These are phyloP conservation scores for Pichia ethanolica DNA, from an alignment of 805 yeast genomes.

Conservation along the genomic window DNA sequence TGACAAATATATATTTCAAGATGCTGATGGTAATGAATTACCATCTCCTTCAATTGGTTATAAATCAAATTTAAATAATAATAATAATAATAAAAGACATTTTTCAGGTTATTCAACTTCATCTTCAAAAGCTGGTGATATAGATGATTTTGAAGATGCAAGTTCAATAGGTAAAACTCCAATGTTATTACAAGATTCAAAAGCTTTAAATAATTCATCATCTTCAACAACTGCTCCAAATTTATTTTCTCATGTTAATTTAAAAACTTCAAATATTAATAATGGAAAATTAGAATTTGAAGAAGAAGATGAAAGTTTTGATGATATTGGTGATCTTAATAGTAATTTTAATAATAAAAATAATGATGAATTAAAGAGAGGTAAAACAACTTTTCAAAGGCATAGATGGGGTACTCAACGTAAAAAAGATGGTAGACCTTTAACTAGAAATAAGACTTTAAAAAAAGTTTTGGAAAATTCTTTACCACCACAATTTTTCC, in stretches of 20 bases:
- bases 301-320: slow-evolving; percentile 11
- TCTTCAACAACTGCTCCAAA: slow-evolving; percentile 1
- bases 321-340: slow-evolving; percentile 21
- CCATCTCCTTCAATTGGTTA: slow-evolving; percentile 13
- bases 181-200: slow-evolving; percentile 14
- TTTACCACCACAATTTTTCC: slow-evolving; percentile 16
- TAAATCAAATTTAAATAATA: slow-evolving; percentile 5
- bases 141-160: slow-evolving; percentile 13
- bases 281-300: background rate
- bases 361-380: slow-evolving; percentile 5
- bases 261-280: slow-evolving; percentile 11
- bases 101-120: slow-evolving; percentile 14
- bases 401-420: slow-evolving; percentile 91
- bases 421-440: slow-evolving; percentile 61
- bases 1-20: slow-evolving; percentile 13
- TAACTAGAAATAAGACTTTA: slow-evolving; percentile 52
- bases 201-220: slow-evolving; percentile 1
- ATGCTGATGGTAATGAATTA: slow-evolving; percentile 5
- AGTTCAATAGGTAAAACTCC: slow-evolving; percentile 21
- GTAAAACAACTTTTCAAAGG: slow-evolving; percentile 55
- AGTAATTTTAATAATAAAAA: background rate
- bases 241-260: slow-evolving; percentile 5
- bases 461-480: slow-evolving; percentile 19
- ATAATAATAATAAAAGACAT: slow-evolving; percentile 7
- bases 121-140: slow-evolving; percentile 9